These are phyloP conservation scores for Elongisporangium prolatum DNA, from an alignment of 352 stramenopile species.

Conservation along the genomic window DNA sequence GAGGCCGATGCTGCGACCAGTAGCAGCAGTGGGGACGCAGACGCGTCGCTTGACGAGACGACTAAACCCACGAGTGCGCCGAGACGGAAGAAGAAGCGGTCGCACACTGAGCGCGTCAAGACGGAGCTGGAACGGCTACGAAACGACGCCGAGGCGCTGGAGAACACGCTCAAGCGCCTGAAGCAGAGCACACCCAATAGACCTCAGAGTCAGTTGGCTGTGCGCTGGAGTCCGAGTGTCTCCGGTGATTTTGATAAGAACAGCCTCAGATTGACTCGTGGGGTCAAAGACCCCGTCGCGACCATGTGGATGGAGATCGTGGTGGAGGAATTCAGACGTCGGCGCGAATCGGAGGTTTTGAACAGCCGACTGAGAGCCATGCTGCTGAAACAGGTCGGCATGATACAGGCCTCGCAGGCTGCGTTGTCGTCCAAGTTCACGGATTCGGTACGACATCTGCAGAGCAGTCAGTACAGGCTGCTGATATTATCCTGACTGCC, in stretches of 20 bases:
- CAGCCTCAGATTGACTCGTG: neutral
- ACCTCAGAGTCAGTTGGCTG: neutral
- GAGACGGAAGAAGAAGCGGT: neutral
- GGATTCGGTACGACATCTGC: neutral
- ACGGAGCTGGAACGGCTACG: neutral
- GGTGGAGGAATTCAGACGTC: neutral
- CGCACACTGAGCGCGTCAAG: neutral
- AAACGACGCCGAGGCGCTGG: neutral
- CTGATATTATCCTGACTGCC: neutral
- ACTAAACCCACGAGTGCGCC: neutral
- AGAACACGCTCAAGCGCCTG: neutral
- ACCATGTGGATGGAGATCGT: neutral
- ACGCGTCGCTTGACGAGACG: neutral
- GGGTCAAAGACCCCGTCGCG: neutral
- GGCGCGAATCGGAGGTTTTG: neutral
- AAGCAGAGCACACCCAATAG: neutral
- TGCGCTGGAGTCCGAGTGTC: neutral
- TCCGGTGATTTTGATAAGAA: neutral
- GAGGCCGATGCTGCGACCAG: neutral
- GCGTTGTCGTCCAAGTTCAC: neutral
- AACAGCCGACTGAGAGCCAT: neutral
- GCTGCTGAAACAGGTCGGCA: neutral
- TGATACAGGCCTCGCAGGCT: neutral
- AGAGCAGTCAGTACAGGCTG: neutral
- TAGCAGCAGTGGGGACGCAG: neutral